phyloP scores from a whole-genome alignment of 192 early-diverging fungal species.

The Paraglomus brasilianum region DNA sequence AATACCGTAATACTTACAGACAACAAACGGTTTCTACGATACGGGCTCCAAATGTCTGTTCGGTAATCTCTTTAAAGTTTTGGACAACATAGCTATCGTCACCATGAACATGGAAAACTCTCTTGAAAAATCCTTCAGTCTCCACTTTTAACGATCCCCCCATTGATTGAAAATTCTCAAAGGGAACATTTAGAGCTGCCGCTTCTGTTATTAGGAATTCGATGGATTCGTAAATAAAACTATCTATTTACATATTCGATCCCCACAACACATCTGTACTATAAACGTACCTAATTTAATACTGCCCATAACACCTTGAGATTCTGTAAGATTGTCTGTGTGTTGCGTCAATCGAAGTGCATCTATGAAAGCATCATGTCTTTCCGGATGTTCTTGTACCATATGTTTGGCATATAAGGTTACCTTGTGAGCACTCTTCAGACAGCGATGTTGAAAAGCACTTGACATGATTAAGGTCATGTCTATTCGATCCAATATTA shows the following conservation, averaged over 20 bases:
- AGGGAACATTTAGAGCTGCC: constrained; percentile 35
- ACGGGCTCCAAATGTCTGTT: constrained; percentile 50
- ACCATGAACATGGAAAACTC: constrained; percentile 54
- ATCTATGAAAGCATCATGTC: constrained; percentile 32
- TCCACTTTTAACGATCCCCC: constrained; percentile 40
- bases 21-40: constrained; percentile 57
- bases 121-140: constrained; percentile 59
- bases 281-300: constrained; percentile 3
- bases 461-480: constrained; percentile 33
- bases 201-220: constrained; percentile 25
- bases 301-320: not conserved
- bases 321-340: not conserved
- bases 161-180: constrained; percentile 32
- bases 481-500: constrained; percentile 29
- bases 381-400: constrained; percentile 17
- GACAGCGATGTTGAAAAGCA: constrained; percentile 39
- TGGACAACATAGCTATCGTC: constrained; percentile 50
- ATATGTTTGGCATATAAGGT: constrained; percentile 30
- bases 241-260: not conserved
- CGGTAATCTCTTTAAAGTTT: constrained; percentile 57
- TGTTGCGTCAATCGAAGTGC: constrained; percentile 30
- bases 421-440: constrained; percentile 37
- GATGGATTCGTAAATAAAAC: not conserved
- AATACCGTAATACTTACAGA: constrained; percentile 41
- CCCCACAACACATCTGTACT: not conserved